Percentiles rank a stretch among this genome's conserved stretches.
Evolutionary conservation across 1,139 yeast species (phyloP).

Genomic region (Pneumocystis canis): DNA sequence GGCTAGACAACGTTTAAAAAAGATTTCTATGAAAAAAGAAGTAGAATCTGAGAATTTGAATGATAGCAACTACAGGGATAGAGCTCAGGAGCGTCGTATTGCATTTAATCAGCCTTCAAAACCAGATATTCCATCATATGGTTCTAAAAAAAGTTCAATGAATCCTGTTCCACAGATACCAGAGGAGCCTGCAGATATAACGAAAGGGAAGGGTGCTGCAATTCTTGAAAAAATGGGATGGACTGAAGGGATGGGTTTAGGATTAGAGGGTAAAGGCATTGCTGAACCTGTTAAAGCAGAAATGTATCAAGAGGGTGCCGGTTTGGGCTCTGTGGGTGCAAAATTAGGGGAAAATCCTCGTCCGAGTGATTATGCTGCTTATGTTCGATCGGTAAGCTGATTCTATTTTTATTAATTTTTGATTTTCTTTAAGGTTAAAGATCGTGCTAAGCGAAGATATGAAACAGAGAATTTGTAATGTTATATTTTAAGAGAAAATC

Average conservation of each 20-base stretch:
- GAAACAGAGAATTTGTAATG: neutral
- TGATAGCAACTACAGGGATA: neutral
- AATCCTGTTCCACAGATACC: neutral
- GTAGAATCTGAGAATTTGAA: neutral
- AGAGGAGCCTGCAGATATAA: neutral
- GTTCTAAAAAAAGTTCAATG: neutral
- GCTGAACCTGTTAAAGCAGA: neutral
- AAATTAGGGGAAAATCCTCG: neutral
- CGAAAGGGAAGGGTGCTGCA: neutral
- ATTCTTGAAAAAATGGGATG: slow-evolving; percentile 2
- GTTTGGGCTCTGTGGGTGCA: slow-evolving; percentile 1
- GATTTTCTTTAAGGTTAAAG: neutral
- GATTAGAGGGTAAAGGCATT: neutral
- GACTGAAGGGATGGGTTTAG: slow-evolving; percentile 1
- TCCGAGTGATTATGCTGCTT: neutral
- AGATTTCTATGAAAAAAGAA: neutral
- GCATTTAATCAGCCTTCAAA: neutral
- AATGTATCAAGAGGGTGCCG: neutral
- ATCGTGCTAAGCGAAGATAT: neutral
- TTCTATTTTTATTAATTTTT: neutral
- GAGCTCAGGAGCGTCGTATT: slow-evolving; percentile 3
- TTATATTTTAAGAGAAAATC: neutral
- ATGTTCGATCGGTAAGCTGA: neutral
- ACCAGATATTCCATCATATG: neutral
- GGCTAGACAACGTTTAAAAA: neutral